Conservation (phyloP, 2,329 filamentous ascomycete species). For the Clarireedia homoeocarpa region DNA sequence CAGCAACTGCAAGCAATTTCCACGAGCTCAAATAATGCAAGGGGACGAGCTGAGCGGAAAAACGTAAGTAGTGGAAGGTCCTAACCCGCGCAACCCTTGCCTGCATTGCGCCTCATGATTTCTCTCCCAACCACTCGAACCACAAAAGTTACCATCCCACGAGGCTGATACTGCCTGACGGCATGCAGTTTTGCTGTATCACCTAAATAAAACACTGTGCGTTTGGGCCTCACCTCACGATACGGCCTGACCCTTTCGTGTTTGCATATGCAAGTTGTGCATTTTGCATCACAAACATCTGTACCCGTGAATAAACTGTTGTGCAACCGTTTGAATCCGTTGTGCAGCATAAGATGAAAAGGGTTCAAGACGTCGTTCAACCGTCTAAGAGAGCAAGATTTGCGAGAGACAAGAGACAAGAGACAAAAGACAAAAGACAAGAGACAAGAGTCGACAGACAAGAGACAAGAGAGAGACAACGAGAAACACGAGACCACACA, state of each 20-base stretch:
- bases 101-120: too few relatives aligned
- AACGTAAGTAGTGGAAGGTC: too few relatives aligned
- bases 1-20: too few relatives aligned
- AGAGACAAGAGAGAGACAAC: not conserved
- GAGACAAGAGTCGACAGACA: not conserved
- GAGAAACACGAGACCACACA: not conserved
- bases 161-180: not conserved
- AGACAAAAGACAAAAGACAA: not conserved
- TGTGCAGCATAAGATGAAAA: too few relatives aligned
- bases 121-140: not conserved
- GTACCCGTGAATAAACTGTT: too few relatives aligned
- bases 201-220: not conserved
- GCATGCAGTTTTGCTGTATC: not conserved
- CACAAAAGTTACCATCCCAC: slow-evolving; percentile 1
- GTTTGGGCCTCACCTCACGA: not conserved
- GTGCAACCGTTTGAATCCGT: too few relatives aligned
- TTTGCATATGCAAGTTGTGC: not conserved
- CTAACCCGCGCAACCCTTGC: too few relatives aligned
- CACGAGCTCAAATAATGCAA: too few relatives aligned
- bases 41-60: too few relatives aligned
- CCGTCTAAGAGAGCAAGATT: not conserved
- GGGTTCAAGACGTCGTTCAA: too few relatives aligned
- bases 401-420: not conserved
- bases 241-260: too few relatives aligned
- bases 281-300: not conserved